These are phyloP conservation scores for Geotrichum restrictum DNA, from an alignment of 1,139 yeast genomes.

Conservation along the genomic window DNA sequence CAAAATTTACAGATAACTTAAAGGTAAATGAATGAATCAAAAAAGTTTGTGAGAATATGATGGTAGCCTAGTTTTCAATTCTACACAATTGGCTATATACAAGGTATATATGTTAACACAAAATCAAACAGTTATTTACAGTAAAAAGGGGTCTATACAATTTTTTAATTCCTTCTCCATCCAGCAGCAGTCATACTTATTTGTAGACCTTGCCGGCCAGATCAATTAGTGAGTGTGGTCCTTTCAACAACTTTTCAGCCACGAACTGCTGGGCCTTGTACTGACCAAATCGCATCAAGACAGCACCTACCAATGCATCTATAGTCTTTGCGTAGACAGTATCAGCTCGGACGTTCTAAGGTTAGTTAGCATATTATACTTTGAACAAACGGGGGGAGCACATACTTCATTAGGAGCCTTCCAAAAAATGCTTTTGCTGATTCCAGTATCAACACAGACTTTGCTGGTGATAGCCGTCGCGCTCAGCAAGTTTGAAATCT, in stretches of 20 bases:
- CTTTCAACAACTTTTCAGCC: conserved; percentile 32
- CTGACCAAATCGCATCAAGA: conserved; percentile 63
- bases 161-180: not conserved
- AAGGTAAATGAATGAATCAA: no score
- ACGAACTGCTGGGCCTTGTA: conserved; percentile 38
- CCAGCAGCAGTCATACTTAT: conserved; percentile 4
- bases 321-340: conserved; percentile 65
- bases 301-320: conserved; percentile 77
- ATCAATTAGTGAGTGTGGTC: conserved; percentile 21
- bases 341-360: conserved; percentile 46
- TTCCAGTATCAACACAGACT: conserved; percentile 38
- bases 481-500: conserved; percentile 34
- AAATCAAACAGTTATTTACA: conserved; percentile 9
- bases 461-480: conserved; percentile 42
- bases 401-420: conserved; percentile 36
- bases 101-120: not conserved
- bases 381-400: not conserved
- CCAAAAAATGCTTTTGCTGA: conserved; percentile 63
- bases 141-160: not conserved
- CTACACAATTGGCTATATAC: not conserved
- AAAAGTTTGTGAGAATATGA: no score
- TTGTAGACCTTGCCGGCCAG: conserved; percentile 18
- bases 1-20: not conserved
- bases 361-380: conserved; percentile 36
- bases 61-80: no score